Evolutionary conservation across 495 filamentous ascomycete species (phyloP), one percentile per base, ranked within the genome.

Genomic region (Penicillium cosmopolitanum): DNA sequence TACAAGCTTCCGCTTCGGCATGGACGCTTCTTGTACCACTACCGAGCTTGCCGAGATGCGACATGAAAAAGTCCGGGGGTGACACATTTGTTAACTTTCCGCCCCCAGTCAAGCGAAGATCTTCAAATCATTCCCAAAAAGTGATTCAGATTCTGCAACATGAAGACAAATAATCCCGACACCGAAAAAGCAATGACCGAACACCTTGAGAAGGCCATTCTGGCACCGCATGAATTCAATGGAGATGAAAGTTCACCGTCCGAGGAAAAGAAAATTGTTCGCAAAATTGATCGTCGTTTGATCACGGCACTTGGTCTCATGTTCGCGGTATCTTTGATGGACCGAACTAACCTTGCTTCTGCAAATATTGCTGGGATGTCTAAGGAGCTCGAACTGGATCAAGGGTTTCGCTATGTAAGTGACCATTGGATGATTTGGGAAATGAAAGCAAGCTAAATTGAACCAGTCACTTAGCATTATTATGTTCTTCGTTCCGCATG

Each of bases 401-500:
- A 51, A 43, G 56, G 56, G 7, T 18, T 34, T 13, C 47, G 48
- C 16, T 58, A 58, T 52, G 56, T 58, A 25, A 19, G 56, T 38
- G 18, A 31, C 3, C 19, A 51, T 7, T 31, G 1, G 21, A 35
- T 23, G 13, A 19, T 3, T 9, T 5, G 23, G 18, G 51, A 43
- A 12, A 6, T 13, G 7, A 11, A 15, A 21, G n/a, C 28, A 16
- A 31, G 28, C 16, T 25, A 25, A 15, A 54, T 46, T 12, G 6
- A n/a, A 46, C 33, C n/a, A 62, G 53, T 44, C 60, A 8, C 53
- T 55, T 11, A 19, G 38, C n/a, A 18, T 55, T 3, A 25, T 62
- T 1, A 43, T 62, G 8, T 62, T 62, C 44, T 62, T 57, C 16
- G 28, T 57, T 11, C 54, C 55, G 7, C 57, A 62, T 51, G 44